phyloP scores from a whole-genome alignment of 2,329 filamentous ascomycete species.

The Cladosporium sp. region DNA sequence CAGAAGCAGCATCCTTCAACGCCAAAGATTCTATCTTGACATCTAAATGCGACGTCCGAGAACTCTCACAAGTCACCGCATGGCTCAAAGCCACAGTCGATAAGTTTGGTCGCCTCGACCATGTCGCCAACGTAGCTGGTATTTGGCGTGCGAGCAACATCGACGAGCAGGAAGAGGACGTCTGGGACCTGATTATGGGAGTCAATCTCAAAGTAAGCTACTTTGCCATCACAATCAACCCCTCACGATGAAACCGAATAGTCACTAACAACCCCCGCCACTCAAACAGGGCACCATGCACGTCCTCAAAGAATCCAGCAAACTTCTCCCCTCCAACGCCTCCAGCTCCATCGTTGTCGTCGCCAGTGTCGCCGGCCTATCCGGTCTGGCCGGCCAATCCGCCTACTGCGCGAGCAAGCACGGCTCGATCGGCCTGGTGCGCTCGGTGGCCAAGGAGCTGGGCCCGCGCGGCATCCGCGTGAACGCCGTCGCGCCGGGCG shows the following conservation, averaged over 20 bases:
- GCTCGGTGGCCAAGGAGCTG: constrained; percentile 49
- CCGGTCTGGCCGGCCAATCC: constrained; percentile 33
- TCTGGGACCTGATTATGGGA: constrained; percentile 28
- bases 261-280: background rate
- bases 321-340: constrained; percentile 32
- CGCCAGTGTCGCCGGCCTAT: constrained; percentile 41
- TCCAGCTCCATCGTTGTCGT: constrained; percentile 48
- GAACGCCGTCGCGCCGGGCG: constrained; percentile 53
- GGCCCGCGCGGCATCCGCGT: constrained; percentile 47
- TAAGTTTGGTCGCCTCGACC: constrained; percentile 31
- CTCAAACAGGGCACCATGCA: constrained; percentile 44
- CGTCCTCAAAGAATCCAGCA: constrained; percentile 44
- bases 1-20: background rate
- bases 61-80: constrained; percentile 20
- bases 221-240: background rate
- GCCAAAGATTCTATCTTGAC: constrained; percentile 14
- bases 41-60: constrained; percentile 23
- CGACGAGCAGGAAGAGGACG: constrained; percentile 22
- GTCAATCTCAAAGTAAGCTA: constrained; percentile 16
- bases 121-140: constrained; percentile 40
- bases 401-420: constrained; percentile 45
- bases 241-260: no score
- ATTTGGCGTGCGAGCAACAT: constrained; percentile 17
- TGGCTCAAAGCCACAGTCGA: constrained; percentile 30
- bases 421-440: constrained; percentile 45